Conservation (phyloP, 495 filamentous ascomycete genomes). For the Hypoxylon crocopeplum region DNA sequence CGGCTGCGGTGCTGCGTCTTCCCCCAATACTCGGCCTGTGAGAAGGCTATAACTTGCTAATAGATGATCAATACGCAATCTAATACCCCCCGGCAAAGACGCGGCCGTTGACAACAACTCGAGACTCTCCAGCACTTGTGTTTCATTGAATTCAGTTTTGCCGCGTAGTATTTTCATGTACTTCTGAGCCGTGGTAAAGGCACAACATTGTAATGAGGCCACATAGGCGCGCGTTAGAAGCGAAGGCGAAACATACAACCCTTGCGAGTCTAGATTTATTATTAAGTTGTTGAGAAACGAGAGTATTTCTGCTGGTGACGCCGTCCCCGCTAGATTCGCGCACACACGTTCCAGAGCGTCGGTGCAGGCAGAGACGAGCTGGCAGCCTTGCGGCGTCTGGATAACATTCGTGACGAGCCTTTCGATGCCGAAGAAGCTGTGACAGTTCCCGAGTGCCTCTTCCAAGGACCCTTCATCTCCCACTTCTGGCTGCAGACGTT, state of each 20-base stretch:
- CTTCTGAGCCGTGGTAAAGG: constrained; percentile 10
- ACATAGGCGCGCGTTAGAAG: constrained; percentile 8
- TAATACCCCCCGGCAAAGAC: no score
- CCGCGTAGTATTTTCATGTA: constrained; percentile 21
- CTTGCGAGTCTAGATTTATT: constrained; percentile 19
- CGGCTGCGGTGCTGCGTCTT: background rate
- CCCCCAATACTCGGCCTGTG: constrained; percentile 3
- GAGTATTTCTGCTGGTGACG: constrained; percentile 12
- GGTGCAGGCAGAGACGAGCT: constrained; percentile 10
- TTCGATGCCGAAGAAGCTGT: constrained; percentile 15
- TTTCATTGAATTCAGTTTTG: background rate
- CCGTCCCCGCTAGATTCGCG: background rate
- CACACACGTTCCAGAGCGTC: background rate
- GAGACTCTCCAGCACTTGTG: background rate
- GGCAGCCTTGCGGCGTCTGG: constrained; percentile 22
- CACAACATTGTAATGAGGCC: constrained; percentile 13
- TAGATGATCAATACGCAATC: no score
- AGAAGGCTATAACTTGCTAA: constrained; percentile 21
- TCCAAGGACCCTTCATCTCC: background rate
- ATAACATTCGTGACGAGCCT: constrained; percentile 25
- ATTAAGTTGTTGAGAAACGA: constrained; percentile 37
- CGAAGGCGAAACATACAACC: background rate
- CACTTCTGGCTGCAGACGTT: background rate
- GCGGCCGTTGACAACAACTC: background rate
- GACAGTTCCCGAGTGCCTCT: background rate